A percentile compares a stretch with the other conserved stretches of the same genome.
Conservation (phyloP, 2,329 filamentous ascomycete species). For the Periconia macrospinosa region DNA sequence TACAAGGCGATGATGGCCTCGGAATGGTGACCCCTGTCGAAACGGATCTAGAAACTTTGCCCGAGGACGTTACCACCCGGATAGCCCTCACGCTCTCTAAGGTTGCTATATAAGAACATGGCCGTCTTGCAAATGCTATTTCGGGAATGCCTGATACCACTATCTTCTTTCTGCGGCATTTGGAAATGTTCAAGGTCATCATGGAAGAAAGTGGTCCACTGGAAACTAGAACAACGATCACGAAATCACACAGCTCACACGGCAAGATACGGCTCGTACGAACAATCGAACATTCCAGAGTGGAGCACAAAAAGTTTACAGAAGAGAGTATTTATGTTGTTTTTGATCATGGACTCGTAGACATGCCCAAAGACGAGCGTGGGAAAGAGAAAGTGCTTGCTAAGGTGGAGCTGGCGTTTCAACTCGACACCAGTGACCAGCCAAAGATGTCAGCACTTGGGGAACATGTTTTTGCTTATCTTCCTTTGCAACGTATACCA, state of each 20-base stretch:
- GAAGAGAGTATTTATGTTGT: constrained; percentile 7
- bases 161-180: constrained; percentile 14
- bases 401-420: constrained; percentile 24
- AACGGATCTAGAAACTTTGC: constrained; percentile 10
- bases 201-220: background rate
- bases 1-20: constrained; percentile 49
- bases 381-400: constrained; percentile 6
- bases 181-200: constrained; percentile 7
- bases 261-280: background rate
- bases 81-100: constrained; percentile 16
- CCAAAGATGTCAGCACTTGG: constrained; percentile 18
- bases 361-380: constrained; percentile 16
- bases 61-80: constrained; percentile 15
- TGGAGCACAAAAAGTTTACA: background rate
- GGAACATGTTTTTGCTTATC: constrained; percentile 20
- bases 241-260: background rate
- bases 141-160: constrained; percentile 14
- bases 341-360: background rate
- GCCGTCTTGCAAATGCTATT: constrained; percentile 8
- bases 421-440: constrained; percentile 11
- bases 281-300: background rate
- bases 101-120: constrained; percentile 1
- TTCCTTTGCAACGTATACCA: constrained; percentile 19
- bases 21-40: constrained; percentile 55
- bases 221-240: background rate